Base-by-base conservation (phyloP, 176 grass and related monocot genomes). In the Calamus simplicifolius region DNA sequence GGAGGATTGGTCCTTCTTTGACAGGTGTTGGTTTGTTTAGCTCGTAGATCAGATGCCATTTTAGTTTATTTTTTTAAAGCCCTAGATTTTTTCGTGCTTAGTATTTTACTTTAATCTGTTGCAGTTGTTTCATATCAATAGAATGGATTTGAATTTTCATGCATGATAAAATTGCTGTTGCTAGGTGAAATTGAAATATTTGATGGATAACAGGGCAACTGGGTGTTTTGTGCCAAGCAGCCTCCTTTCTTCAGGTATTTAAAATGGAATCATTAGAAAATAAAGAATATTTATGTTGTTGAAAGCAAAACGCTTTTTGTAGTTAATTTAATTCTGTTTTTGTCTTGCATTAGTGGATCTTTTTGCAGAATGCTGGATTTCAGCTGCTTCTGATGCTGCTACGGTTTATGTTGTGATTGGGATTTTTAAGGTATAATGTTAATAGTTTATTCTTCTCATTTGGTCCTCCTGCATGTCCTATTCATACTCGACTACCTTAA, bases 1-100 rank as follows among this genome's bases (percentile, higher is more conserved):
- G 93, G 93, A 75, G 93, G 93, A 3, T 64, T 98, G 62, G 87
- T 98, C 76, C 81, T 98, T 52, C 92, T 92, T 74, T 87, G 92
- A 69, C 93, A 88, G 87, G 93, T 92, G 52, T 28, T 43, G 8
- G 8, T 43, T 43, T 43, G 12, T 43, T 43, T 7, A 43, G 8
- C 35, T 43, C 10, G 12, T 43, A 43, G 1, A 43, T 43, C 6
- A 13, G 35, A 43, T 43, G 3, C 35, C 1, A 12, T 43, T 10
- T 35, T 35, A 23, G 21, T 23, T 35, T 7, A 3, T 53, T 43
- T 4, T n/a, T 5, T 6, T 23, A 16, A 56, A 16, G 51, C 29
- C 16, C 21, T 1, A 43, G 7, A 43, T 3, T 43, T 43, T 53
- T 56, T 13, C 38, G 28, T 21, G 23, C 27, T 56, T 55, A 16